These are phyloP conservation scores for Hypoxylon sp. DNA, from an alignment of 2,329 filamentous ascomycete species.

Conservation along the genomic window DNA sequence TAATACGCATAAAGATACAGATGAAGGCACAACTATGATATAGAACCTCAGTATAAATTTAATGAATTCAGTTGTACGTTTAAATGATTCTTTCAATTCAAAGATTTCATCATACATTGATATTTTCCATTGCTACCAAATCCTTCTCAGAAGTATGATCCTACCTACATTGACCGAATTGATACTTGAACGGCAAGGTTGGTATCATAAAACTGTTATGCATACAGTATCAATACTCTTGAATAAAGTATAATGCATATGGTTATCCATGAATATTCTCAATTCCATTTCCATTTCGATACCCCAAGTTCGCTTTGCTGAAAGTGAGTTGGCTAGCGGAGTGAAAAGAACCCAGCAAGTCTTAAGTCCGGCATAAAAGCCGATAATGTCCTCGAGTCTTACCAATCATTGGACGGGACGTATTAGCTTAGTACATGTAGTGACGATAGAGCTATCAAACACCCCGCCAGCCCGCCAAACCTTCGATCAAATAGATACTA, in stretches of 20 bases:
- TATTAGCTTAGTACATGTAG: not conserved
- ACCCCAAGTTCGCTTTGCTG: not conserved
- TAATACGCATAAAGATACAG: not conserved
- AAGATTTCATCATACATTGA: not conserved
- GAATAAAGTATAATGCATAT: not conserved
- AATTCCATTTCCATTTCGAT: not conserved
- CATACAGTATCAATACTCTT: not conserved
- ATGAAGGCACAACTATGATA: not conserved
- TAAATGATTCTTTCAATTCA: not conserved
- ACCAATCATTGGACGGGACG: conserved; percentile 2
- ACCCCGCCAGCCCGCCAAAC: conserved; percentile 26
- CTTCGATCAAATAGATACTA: not conserved
- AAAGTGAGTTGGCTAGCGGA: not conserved
- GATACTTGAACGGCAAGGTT: not conserved
- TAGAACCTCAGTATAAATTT: not conserved
- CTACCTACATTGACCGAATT: not conserved
- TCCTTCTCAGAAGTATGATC: not conserved
- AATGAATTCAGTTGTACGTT: not conserved
- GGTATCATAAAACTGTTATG: not conserved
- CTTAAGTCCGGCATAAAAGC: conserved; percentile 44
- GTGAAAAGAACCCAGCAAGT: not conserved
- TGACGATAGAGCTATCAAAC: conserved; percentile 31
- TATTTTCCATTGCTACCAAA: not conserved
- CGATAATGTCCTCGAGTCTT: conserved; percentile 24
- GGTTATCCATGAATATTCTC: not conserved